phyloP scores from a whole-genome alignment of 1,139 yeast genomes.

The Kurtzmaniella natalensis region DNA sequence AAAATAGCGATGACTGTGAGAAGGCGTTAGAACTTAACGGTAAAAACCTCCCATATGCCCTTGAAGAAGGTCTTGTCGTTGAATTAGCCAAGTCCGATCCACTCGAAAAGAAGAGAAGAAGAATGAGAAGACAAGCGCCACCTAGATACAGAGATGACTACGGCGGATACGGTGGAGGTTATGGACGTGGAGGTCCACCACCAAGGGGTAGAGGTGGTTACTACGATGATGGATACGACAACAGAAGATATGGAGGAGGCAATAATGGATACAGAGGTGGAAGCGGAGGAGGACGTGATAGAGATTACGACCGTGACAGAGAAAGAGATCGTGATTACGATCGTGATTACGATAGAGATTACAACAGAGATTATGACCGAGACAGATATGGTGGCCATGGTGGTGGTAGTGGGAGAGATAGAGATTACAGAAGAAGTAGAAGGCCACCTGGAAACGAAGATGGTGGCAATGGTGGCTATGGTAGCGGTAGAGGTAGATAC shows the following conservation, averaged over 20 bases:
- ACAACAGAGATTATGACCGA: conserved; percentile 2
- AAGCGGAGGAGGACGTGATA: conserved; percentile 13
- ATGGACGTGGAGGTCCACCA: conserved; percentile 5
- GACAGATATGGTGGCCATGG: conserved; percentile 11
- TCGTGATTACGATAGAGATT: conserved; percentile 12
- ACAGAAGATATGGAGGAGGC: conserved; percentile 14
- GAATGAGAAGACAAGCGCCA: conserved; percentile 10
- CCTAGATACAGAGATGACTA: conserved; percentile 9
- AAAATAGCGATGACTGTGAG: conserved; percentile 56
- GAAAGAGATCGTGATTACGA: conserved; percentile 16
- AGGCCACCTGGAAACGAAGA: conserved; percentile 11
- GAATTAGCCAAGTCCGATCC: conserved; percentile 60
- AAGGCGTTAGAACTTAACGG: conserved; percentile 54
- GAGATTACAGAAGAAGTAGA: conserved; percentile 15
- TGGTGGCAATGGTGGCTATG: conserved; percentile 7
- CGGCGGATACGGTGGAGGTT: conserved; percentile 9
- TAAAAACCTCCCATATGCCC: conserved; percentile 37
- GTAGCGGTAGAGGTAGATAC: conserved; percentile 23
- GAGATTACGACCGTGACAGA: conserved; percentile 18
- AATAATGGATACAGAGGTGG: conserved; percentile 9
- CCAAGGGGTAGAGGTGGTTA: conserved; percentile 15
- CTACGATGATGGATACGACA: conserved; percentile 17
- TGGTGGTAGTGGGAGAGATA: conserved; percentile 12
- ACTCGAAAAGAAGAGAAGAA: conserved; percentile 33
- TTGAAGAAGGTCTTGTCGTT: conserved; percentile 42